Evolutionary conservation across 2,329 filamentous ascomycete genomes (phyloP), one percentile per base, ranked within the genome.

Genomic region (Colletotrichum plurivorum): DNA sequence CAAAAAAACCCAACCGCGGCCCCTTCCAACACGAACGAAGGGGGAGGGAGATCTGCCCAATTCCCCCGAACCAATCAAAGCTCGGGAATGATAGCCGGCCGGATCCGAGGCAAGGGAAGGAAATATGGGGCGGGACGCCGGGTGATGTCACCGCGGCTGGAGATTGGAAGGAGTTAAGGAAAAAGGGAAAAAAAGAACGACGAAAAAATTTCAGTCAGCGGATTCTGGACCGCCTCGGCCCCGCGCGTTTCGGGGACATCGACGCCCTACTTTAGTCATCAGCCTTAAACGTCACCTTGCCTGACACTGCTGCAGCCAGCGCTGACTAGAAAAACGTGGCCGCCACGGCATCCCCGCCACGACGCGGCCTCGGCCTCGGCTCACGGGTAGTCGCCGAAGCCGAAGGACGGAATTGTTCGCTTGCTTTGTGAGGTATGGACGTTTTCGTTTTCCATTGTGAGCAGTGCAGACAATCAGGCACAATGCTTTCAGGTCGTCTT

Each of bases 201-300:
- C 16, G 41, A 45, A 25, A 10, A 62, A 54, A 45, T 63, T 55
- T 31, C 52, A 20, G 22, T 18, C 36, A 15, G n/a, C n/a, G 39
- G 18, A 4, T 25, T 41, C 57, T 57, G 36, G 36, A 43, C 27
- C 49, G 22, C 31, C 53, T 58, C 60, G 48, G 25, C 55, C 39
- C 15, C 55, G 48, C 63, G 18, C 45, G 51, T 7, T 31, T 54
- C 43, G 46, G 39, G 39, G 22, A 22, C 54, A 43, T 46, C 18
- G 13, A 36, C 16, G 45, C 22, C 31, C 20, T 20, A 8, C 36
- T 48, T 61, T 55, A 66, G 67, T 67, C 43, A 56, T 69, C 62
- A 69, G 67, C 67, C 67, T 57, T 69, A 69, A 69, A 69, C 67
- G 67, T 67, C 67, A 69, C 62, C 62, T 43, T 65, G 66, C 54